phyloP scores from a whole-genome alignment of 164 flowering plant genomes.

The Taxillus chinensis region DNA sequence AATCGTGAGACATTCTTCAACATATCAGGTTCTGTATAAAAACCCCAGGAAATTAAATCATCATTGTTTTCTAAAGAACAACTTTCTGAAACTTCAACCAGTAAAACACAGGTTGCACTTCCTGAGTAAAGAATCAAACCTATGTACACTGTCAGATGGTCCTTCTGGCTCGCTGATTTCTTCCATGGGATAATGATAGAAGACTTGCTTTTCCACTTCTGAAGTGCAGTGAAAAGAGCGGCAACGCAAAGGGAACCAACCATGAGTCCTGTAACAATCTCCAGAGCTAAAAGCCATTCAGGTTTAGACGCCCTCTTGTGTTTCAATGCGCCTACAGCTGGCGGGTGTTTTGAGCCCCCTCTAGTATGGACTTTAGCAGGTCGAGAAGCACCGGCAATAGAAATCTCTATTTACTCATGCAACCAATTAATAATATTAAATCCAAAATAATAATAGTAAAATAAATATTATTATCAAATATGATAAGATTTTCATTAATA shows the following conservation, averaged over 20 bases:
- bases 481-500: no score
- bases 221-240: constrained; percentile 40
- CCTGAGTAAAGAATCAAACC: constrained; percentile 29
- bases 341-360: constrained; percentile 22
- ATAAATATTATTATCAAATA: no score
- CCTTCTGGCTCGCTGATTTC: constrained; percentile 53
- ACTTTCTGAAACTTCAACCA: neutral
- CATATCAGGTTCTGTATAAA: constrained; percentile 54
- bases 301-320: constrained; percentile 47
- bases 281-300: constrained; percentile 69
- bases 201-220: constrained; percentile 47
- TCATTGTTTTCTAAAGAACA: neutral
- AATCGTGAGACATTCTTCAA: constrained; percentile 56
- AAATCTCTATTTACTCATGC: neutral
- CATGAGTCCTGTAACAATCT: constrained; percentile 66
- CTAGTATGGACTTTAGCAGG: constrained; percentile 27
- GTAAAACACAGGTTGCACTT: neutral
- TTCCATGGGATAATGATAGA: constrained; percentile 72
- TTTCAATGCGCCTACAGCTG: constrained; percentile 23
- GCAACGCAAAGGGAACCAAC: constrained; percentile 43
- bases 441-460: no score
- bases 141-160: constrained; percentile 36
- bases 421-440: no score
- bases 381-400: constrained; percentile 25
- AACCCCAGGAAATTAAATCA: constrained; percentile 1